phyloP scores from a whole-genome alignment of 2,329 filamentous ascomycete species.

The Teratosphaeria gauchensis region DNA sequence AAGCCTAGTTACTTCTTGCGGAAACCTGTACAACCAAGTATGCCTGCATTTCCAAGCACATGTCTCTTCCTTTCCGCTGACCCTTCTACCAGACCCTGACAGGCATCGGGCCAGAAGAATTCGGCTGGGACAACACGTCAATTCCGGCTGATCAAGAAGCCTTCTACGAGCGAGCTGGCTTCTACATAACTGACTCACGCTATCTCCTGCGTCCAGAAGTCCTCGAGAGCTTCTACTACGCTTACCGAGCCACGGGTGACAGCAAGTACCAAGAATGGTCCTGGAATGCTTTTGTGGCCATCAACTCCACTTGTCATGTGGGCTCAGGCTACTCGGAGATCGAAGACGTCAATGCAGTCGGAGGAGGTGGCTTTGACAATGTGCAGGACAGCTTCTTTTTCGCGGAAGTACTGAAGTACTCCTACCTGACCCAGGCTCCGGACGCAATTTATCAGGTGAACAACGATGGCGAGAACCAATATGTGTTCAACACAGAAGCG shows the following conservation, averaged over 20 bases:
- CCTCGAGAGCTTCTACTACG: slow-evolving; percentile 78
- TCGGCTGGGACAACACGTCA: slow-evolving; percentile 28
- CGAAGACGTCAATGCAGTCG: slow-evolving; percentile 52
- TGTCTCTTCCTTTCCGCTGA: background rate
- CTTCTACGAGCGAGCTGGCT: slow-evolving; percentile 61
- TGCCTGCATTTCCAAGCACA: background rate
- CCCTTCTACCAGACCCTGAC: slow-evolving; percentile 45
- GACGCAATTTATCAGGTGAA: background rate
- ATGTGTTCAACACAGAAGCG: slow-evolving; percentile 38
- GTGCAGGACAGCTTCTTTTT: slow-evolving; percentile 84
- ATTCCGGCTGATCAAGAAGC: slow-evolving; percentile 31
- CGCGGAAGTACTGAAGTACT: slow-evolving; percentile 78
- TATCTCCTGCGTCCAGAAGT: slow-evolving; percentile 75
- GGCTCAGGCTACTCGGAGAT: slow-evolving; percentile 60
- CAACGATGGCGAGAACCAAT: background rate
- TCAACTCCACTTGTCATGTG: slow-evolving; percentile 54
- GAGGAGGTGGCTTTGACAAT: slow-evolving; percentile 54
- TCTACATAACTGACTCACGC: slow-evolving; percentile 52
- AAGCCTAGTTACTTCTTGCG: slow-evolving; percentile 57
- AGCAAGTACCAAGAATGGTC: slow-evolving; percentile 72
- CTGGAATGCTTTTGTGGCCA: slow-evolving; percentile 65
- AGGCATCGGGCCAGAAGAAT: slow-evolving; percentile 63
- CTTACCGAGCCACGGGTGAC: slow-evolving; percentile 69
- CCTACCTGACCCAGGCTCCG: background rate
- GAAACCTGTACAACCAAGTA: slow-evolving; percentile 52